These are phyloP conservation scores for Setaria italica DNA, from an alignment of 202 grass and related monocot genomes.

Conservation along the genomic window DNA sequence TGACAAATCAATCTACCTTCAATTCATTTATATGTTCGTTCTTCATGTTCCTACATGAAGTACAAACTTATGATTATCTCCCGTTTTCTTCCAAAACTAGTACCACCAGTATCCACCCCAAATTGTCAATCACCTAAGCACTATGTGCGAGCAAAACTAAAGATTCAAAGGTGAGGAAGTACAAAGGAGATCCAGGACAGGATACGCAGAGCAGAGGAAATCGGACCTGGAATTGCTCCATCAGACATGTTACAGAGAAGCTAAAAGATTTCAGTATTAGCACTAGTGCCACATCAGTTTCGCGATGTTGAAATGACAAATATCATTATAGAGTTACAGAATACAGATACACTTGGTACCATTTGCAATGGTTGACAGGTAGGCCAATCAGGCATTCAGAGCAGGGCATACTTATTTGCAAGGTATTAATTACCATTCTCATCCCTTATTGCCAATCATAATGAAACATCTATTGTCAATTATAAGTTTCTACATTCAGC, in stretches of 20 bases:
- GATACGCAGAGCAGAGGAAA: neutral
- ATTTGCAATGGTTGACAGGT: neutral
- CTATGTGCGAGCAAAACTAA: neutral
- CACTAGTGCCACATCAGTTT: no score
- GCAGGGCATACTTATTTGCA: neutral
- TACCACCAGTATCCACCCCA: neutral
- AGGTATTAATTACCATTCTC: neutral
- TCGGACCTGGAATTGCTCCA: neutral
- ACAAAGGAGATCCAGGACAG: neutral
- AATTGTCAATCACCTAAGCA: neutral
- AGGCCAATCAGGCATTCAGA: neutral
- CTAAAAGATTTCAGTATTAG: neutral
- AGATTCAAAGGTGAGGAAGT: neutral
- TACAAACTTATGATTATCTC: no score
- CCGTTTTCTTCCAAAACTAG: no score
- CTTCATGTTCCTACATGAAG: no score
- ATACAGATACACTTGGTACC: neutral
- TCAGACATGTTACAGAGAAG: neutral
- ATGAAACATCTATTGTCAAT: neutral
- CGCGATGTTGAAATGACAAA: no score
- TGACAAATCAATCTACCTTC: no score
- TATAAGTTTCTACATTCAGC: neutral
- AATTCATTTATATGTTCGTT: no score
- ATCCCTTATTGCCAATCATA: neutral
- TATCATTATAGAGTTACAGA: neutral